Percentiles rank a stretch among this genome's conserved stretches.
phyloP scores from a whole-genome alignment of 2,329 filamentous ascomycete species.

The Hypoxylon sp. region DNA sequence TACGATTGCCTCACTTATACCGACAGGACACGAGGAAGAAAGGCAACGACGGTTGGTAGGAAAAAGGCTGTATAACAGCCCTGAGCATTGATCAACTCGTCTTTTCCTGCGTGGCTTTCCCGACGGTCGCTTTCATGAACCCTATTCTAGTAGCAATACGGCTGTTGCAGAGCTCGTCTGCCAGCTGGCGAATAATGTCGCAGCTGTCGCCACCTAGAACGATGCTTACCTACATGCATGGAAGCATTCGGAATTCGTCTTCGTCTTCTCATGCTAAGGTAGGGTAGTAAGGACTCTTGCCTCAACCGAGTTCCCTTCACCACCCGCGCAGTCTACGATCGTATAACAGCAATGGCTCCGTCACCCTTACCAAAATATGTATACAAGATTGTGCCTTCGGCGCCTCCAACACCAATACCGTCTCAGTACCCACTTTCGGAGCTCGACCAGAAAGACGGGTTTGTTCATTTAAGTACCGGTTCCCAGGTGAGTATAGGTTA shows the following conservation, averaged over 20 bases:
- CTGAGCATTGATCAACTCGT: too few relatives aligned
- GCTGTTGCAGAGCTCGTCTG: not conserved
- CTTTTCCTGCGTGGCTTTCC: too few relatives aligned
- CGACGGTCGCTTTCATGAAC: too few relatives aligned
- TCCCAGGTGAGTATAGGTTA: slow-evolving; percentile 60
- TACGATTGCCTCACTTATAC: not conserved
- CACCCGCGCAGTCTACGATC: not conserved
- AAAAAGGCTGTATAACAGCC: not conserved
- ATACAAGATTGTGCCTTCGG: slow-evolving; percentile 71
- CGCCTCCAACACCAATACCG: slow-evolving; percentile 67
- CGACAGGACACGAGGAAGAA: not conserved
- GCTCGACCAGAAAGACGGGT: slow-evolving; percentile 70
- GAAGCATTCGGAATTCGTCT: slow-evolving; percentile 9
- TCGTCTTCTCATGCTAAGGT: too few relatives aligned
- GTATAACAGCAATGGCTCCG: slow-evolving; percentile 37
- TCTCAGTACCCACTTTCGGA: slow-evolving; percentile 67
- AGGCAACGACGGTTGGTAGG: not conserved
- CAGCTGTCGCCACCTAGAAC: slow-evolving; percentile 20
- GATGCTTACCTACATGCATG: not conserved
- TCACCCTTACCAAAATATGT: slow-evolving; percentile 58
- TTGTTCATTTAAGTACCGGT: slow-evolving; percentile 70
- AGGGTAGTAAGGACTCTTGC: too few relatives aligned
- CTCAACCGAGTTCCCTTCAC: not conserved
- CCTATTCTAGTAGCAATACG: not conserved
- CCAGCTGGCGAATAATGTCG: slow-evolving; percentile 8